Percentiles rank a stretch among this genome's conserved stretches.
phyloP scores from a whole-genome alignment of 2,329 filamentous ascomycete species.

The Ophiosphaerella korrae region DNA sequence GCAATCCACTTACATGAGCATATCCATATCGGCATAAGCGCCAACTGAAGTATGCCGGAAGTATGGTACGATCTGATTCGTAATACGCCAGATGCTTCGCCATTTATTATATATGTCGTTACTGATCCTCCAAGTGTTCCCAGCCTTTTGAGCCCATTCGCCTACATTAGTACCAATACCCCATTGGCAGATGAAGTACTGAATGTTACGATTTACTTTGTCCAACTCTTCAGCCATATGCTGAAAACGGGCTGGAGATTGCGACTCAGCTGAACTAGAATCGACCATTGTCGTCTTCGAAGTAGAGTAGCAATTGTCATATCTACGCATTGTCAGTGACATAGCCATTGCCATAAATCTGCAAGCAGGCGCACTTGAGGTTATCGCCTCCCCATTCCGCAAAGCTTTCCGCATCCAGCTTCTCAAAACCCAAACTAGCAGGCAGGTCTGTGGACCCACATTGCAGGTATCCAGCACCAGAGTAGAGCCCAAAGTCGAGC shows the following conservation, averaged over 20 bases:
- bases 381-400: conserved; percentile 49
- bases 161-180: conserved; percentile 44
- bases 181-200: conserved; percentile 48
- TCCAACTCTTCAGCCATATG: conserved; percentile 34
- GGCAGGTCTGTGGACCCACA: conserved; percentile 54
- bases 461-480: conserved; percentile 42
- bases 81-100: conserved; percentile 42
- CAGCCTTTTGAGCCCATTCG: conserved; percentile 42
- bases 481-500: conserved; percentile 62
- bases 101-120: conserved; percentile 45
- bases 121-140: conserved; percentile 45
- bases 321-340: conserved; percentile 45
- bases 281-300: conserved; percentile 46
- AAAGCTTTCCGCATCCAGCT: conserved; percentile 63
- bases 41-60: conserved; percentile 33
- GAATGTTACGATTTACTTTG: conserved; percentile 37
- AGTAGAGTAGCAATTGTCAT: conserved; percentile 38
- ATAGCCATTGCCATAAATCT: conserved; percentile 27
- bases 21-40: conserved; percentile 49
- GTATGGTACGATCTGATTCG: conserved; percentile 40
- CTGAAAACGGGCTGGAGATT: conserved; percentile 37
- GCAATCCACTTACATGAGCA: conserved; percentile 42
- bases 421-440: conserved; percentile 57
- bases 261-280: conserved; percentile 29
- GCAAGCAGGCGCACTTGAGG: conserved; percentile 53